phyloP scores from a whole-genome alignment of 345 rosid species.

The Corymbia maculata region DNA sequence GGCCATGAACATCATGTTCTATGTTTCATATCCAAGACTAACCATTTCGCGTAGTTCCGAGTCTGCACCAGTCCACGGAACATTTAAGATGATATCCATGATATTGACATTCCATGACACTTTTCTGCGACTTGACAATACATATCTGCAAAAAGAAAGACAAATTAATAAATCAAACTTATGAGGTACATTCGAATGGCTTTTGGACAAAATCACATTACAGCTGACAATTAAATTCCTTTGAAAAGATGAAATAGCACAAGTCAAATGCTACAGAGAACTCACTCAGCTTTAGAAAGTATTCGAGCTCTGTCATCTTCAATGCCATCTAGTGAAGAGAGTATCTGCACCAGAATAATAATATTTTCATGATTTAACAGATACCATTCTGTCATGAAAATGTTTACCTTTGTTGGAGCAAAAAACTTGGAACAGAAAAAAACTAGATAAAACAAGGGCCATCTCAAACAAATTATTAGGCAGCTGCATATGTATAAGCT shows the following conservation, averaged over 20 bases:
- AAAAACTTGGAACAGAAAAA: background rate
- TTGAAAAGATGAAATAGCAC: background rate
- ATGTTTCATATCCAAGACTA: conserved; percentile 9
- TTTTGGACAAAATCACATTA: background rate
- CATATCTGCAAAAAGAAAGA: conserved; percentile 39
- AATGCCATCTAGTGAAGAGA: conserved; percentile 65
- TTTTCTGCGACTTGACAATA: conserved; percentile 50
- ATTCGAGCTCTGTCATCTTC: conserved; percentile 50
- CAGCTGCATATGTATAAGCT: background rate
- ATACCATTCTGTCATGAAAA: background rate
- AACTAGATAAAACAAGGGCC: background rate
- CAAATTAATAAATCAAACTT: background rate
- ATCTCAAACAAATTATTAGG: background rate
- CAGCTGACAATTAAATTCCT: background rate
- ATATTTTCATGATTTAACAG: background rate
- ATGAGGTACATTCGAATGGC: background rate
- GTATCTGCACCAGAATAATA: conserved; percentile 39
- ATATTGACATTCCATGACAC: conserved; percentile 54
- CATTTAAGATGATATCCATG: conserved; percentile 25
- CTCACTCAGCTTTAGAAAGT: conserved; percentile 56
- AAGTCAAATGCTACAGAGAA: background rate
- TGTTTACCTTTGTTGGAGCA: background rate
- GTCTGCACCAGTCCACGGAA: conserved; percentile 38
- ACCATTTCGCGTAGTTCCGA: conserved; percentile 56
- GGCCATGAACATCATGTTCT: background rate